Conservation (phyloP, 2,329 filamentous ascomycete genomes). For the Ustulina deusta region DNA sequence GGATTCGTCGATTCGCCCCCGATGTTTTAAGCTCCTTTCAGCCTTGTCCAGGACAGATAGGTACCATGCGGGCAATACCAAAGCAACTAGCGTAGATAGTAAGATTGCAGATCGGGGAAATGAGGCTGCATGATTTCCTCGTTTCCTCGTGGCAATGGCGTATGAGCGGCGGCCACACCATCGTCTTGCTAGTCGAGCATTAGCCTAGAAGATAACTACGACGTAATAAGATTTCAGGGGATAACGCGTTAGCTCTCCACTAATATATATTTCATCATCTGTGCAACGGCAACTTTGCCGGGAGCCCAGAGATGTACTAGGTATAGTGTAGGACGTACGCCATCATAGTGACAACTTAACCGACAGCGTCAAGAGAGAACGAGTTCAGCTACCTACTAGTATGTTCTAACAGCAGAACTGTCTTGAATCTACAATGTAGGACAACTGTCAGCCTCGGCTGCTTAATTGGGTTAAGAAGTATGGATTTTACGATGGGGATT, state of each 20-base stretch:
- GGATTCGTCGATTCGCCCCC: constrained; percentile 30
- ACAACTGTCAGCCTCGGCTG: background rate
- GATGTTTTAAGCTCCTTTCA: constrained; percentile 27
- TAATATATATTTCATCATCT: constrained; percentile 3
- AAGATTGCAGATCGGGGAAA: constrained; percentile 34
- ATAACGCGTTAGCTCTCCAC: constrained; percentile 6
- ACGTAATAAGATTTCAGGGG: constrained; percentile 30
- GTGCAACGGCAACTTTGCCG: constrained; percentile 16
- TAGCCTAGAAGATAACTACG: constrained; percentile 21
- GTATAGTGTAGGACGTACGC: background rate
- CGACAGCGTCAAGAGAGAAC: background rate
- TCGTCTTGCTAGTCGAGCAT: constrained; percentile 28
- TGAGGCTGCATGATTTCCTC: constrained; percentile 37
- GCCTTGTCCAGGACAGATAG: constrained; percentile 27
- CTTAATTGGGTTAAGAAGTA: background rate
- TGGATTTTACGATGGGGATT: background rate
- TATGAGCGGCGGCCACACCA: constrained; percentile 30
- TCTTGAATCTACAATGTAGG: background rate
- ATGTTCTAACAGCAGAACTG: background rate
- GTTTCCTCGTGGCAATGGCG: constrained; percentile 35
- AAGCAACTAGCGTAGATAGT: constrained; percentile 16
- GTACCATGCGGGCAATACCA: constrained; percentile 17
- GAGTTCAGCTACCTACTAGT: background rate
- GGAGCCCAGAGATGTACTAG: background rate
- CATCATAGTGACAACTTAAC: background rate